phyloP scores from a whole-genome alignment of 305 asterid genomes.

The Fraxinus angustifolia region DNA sequence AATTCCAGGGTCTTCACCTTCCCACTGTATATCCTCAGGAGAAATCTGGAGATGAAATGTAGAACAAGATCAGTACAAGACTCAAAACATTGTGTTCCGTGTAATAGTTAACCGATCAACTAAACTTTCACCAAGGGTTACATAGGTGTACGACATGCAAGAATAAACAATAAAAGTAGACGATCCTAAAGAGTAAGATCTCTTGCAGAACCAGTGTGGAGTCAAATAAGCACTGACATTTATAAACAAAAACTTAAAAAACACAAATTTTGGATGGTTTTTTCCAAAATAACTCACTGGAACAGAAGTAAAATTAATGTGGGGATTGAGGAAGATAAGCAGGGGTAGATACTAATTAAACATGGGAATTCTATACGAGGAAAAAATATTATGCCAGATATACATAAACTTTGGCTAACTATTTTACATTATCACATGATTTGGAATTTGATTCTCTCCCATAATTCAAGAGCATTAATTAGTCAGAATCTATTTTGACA shows the following conservation, averaged over 20 bases:
- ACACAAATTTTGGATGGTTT: background rate
- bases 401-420: background rate
- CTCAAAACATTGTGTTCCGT: background rate
- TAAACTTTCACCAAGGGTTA: background rate
- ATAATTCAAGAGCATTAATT: background rate
- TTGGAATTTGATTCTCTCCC: background rate
- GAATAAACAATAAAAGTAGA: background rate
- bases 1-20: constrained; percentile 53
- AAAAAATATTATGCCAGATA: background rate
- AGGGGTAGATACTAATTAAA: background rate
- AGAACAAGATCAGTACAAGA: background rate
- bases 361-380: background rate
- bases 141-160: background rate
- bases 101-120: background rate
- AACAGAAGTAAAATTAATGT: background rate
- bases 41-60: constrained; percentile 39
- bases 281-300: background rate
- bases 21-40: constrained; percentile 62
- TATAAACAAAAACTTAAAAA: background rate
- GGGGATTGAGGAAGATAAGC: background rate
- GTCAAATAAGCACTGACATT: background rate
- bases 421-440: background rate
- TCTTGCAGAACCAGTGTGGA: background rate
- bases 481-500: background rate
- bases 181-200: background rate